These are phyloP conservation scores for Endocarpon pusillum DNA, from an alignment of 495 filamentous ascomycete species.

Conservation along the genomic window DNA sequence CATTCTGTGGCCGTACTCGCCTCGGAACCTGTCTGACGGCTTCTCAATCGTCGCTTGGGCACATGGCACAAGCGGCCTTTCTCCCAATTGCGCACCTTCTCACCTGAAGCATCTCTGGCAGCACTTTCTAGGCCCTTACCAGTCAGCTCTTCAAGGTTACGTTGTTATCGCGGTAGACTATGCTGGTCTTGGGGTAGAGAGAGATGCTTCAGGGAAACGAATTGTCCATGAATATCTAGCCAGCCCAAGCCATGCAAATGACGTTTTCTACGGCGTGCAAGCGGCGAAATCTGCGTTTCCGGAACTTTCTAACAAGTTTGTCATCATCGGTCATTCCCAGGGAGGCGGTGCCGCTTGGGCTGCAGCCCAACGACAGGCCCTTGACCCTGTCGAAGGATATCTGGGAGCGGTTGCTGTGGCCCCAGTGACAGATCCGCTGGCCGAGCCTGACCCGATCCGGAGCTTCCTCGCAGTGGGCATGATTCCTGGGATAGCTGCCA, in stretches of 20 bases:
- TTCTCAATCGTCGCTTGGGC: constrained; percentile 25
- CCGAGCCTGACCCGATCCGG: constrained; percentile 5
- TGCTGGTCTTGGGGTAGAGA: constrained; percentile 28
- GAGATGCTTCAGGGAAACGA: constrained; percentile 11
- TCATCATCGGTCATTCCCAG: constrained; percentile 31
- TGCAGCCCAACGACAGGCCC: constrained; percentile 21
- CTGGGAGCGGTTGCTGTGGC: constrained; percentile 23
- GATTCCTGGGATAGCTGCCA: constrained; percentile 2
- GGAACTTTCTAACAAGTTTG: constrained; percentile 18
- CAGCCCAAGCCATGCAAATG: constrained; percentile 22
- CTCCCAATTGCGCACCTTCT: constrained; percentile 20
- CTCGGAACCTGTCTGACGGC: constrained; percentile 5
- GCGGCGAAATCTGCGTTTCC: constrained; percentile 28
- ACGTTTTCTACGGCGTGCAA: constrained; percentile 25
- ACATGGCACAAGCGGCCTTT: constrained; percentile 30
- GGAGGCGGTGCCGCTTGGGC: constrained; percentile 30
- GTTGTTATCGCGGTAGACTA: constrained; percentile 34
- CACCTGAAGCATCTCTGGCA: constrained; percentile 24
- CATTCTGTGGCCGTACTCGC: constrained; percentile 28
- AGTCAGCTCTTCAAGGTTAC: constrained; percentile 25
- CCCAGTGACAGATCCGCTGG: constrained; percentile 19
- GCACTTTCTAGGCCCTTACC: constrained; percentile 18
- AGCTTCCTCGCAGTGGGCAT: constrained; percentile 6
- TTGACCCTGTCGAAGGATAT: constrained; percentile 18
- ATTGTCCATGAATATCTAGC: constrained; percentile 23